phyloP scores from a whole-genome alignment of 257 asterid species.

The Anisodus tanguticus region DNA sequence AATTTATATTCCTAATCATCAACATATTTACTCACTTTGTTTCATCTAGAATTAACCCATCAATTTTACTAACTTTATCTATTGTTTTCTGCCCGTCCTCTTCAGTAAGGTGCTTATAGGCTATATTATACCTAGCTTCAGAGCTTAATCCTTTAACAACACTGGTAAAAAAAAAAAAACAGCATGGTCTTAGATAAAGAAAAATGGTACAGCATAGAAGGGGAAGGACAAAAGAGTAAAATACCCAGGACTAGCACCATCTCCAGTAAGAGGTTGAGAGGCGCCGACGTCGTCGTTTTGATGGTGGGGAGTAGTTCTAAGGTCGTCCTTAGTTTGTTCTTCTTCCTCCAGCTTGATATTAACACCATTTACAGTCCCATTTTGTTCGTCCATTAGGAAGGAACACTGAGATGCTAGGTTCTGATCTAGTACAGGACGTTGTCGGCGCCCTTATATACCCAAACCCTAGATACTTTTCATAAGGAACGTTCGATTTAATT shows the following conservation, averaged over 20 bases:
- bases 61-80: neutral
- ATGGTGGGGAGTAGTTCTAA: neutral
- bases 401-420: neutral
- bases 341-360: constrained; percentile 17
- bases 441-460: constrained; percentile 17
- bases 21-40: neutral
- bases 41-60: neutral
- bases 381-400: constrained; percentile 22
- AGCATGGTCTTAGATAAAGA: neutral
- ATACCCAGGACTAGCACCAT: constrained; percentile 70
- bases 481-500: neutral
- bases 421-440: constrained; percentile 6
- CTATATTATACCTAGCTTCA: neutral
- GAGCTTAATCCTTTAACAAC: neutral
- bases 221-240: neutral
- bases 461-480: constrained; percentile 23
- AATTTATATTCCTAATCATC: neutral
- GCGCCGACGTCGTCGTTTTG: constrained; percentile 31
- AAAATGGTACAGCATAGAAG: neutral
- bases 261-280: constrained; percentile 49
- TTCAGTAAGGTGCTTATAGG: neutral
- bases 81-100: neutral
- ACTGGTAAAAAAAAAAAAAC: no score
- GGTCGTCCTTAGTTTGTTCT: constrained; percentile 7
- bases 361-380: constrained; percentile 22